phyloP scores from a whole-genome alignment of 192 early-diverging fungal genomes.

The Dimargaris xerosporica region DNA sequence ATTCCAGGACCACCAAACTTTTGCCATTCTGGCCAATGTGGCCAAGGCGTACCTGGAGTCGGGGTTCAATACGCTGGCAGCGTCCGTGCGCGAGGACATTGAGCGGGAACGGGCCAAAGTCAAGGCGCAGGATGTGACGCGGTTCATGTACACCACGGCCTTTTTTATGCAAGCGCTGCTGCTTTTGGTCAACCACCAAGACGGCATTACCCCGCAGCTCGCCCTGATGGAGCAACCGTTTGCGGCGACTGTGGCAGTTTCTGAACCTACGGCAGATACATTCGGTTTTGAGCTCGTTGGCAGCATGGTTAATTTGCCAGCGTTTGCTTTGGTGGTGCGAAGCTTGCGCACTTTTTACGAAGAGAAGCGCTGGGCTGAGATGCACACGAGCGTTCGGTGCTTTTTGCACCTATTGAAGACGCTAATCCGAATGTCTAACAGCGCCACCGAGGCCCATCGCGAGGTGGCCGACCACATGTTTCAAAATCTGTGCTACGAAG shows the following conservation, averaged over 20 bases:
- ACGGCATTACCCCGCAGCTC: not conserved
- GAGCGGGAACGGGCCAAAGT: conserved; percentile 13
- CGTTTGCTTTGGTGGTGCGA: not conserved
- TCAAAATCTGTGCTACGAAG: conserved; percentile 4
- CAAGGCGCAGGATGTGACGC: conserved; percentile 15
- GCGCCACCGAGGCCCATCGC: not conserved
- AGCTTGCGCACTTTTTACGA: not conserved
- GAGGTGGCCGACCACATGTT: not conserved
- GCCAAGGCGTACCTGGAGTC: conserved; percentile 24
- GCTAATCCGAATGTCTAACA: conserved; percentile 1
- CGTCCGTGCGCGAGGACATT: conserved; percentile 22
- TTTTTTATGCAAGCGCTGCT: conserved; percentile 22
- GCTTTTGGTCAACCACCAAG: not conserved
- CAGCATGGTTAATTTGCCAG: not conserved
- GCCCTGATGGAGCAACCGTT: not conserved
- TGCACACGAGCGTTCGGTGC: not conserved
- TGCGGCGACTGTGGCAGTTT: not conserved
- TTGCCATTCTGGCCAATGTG: conserved; percentile 20
- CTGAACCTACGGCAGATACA: not conserved
- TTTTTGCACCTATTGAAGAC: not conserved
- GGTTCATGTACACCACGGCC: conserved; percentile 21
- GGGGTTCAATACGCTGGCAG: conserved; percentile 26
- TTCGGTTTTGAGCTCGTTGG: conserved; percentile 1
- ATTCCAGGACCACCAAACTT: conserved; percentile 13
- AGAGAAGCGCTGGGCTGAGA: not conserved